Percentiles rank a stretch among this genome's conserved stretches.
Evolutionary conservation across 164 flowering plant species (phyloP).

Genomic region (Buxus sempervirens): DNA sequence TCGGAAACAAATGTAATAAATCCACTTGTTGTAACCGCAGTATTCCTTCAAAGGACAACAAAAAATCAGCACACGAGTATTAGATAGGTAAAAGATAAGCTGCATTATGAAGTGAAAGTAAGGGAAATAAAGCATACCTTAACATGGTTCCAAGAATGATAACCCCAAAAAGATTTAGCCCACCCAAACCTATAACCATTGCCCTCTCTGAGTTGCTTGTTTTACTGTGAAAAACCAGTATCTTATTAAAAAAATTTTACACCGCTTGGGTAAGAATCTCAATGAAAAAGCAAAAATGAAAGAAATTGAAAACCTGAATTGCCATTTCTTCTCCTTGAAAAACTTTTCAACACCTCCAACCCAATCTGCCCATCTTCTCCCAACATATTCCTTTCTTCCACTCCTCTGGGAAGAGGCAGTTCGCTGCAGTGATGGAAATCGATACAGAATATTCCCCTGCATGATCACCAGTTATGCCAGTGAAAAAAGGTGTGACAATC

Average conservation of each 20-base stretch:
- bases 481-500: neutral
- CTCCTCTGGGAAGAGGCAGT: constrained; percentile 67
- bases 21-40: constrained; percentile 50
- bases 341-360: constrained; percentile 67
- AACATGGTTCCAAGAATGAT: constrained; percentile 78
- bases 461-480: constrained; percentile 11
- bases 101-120: neutral
- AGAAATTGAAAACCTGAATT: constrained; percentile 57
- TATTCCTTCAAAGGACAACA: constrained; percentile 47
- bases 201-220: constrained; percentile 68
- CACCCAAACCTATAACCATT: constrained; percentile 90
- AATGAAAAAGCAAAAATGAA: neutral
- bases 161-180: constrained; percentile 85
- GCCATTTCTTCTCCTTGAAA: constrained; percentile 78
- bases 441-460: constrained; percentile 88
- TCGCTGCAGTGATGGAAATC: constrained; percentile 86
- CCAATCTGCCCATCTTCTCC: constrained; percentile 73
- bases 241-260: constrained; percentile 5
- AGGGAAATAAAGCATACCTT: constrained; percentile 44
- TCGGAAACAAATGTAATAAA: constrained; percentile 67
- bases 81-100: constrained; percentile 13
- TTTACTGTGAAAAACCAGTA: constrained; percentile 58
- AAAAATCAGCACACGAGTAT: constrained; percentile 6
- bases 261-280: neutral
- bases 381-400: constrained; percentile 80